These are phyloP conservation scores for Populus deltoides DNA, from an alignment of 345 rosid species.

Conservation along the genomic window DNA sequence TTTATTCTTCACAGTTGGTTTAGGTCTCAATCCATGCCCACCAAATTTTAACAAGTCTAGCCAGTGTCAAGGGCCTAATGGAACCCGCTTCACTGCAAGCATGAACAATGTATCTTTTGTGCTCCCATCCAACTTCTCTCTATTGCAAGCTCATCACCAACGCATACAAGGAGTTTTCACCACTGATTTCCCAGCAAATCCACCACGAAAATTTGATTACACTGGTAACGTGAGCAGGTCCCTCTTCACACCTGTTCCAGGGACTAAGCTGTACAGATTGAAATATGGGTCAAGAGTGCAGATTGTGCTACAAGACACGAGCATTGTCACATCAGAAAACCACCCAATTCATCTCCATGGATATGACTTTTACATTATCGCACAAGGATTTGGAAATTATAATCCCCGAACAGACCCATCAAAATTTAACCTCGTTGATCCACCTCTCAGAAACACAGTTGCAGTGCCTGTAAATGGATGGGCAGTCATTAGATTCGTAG, in stretches of 20 bases:
- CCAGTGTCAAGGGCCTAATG: conserved; percentile 31
- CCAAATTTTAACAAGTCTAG: conserved; percentile 19
- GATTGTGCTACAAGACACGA: conserved; percentile 43
- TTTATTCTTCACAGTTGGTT: conserved; percentile 22
- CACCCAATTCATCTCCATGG: conserved; percentile 55
- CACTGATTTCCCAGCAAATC: conserved; percentile 35
- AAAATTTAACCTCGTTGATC: conserved; percentile 40
- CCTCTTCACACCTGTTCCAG: conserved; percentile 15
- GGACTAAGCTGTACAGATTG: conserved; percentile 27
- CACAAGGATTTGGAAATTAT: conserved; percentile 42
- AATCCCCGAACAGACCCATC: conserved; percentile 29
- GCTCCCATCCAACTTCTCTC: conserved; percentile 27
- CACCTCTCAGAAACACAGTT: conserved; percentile 35
- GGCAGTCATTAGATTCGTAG: conserved; percentile 44
- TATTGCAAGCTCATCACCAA: conserved; percentile 41
- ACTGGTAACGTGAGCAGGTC: conserved; percentile 29
- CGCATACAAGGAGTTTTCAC: conserved; percentile 33
- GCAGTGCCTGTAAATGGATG: conserved; percentile 43
- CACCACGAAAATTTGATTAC: conserved; percentile 37
- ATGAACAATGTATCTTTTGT: conserved; percentile 48
- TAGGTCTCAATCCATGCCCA: conserved; percentile 26
- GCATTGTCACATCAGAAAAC: conserved; percentile 30
- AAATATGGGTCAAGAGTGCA: conserved; percentile 32
- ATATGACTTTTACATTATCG: conserved; percentile 45
- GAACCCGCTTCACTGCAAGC: conserved; percentile 40